Evolutionary conservation across 306 rosid genomes (phyloP).

Genomic region (Cicer pinnatifidum): DNA sequence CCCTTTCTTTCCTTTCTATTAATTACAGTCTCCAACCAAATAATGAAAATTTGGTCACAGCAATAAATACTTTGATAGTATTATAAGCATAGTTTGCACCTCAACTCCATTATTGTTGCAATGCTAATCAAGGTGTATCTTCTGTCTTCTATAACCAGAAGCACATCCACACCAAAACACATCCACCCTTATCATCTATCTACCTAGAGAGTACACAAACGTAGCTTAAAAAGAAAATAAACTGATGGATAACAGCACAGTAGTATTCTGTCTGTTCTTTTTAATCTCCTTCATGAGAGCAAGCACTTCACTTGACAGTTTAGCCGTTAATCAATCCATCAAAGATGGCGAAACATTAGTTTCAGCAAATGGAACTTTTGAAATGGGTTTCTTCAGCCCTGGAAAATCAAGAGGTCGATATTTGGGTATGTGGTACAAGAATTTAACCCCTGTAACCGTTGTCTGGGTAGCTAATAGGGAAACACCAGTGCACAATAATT

Average conservation of each 20-base stretch:
- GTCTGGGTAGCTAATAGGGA: background rate
- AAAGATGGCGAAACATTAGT: background rate
- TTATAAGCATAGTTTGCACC: too few species aligned
- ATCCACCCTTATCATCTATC: too few species aligned
- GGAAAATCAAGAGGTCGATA: background rate
- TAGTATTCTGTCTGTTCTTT: background rate
- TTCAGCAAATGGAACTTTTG: background rate
- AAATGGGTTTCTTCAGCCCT: background rate
- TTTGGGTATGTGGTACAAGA: background rate
- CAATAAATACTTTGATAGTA: too few species aligned
- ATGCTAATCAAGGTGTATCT: too few species aligned
- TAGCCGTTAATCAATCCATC: background rate
- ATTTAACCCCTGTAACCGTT: background rate
- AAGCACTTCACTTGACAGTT: background rate
- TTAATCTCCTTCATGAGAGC: background rate
- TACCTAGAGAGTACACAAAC: too few species aligned
- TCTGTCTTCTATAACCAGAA: too few species aligned
- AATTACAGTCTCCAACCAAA: too few species aligned
- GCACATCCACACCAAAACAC: too few species aligned
- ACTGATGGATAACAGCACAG: background rate
- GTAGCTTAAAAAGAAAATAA: too few species aligned
- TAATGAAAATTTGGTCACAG: too few species aligned
- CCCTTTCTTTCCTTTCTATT: too few species aligned
- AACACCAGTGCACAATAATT: background rate
- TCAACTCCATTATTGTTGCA: too few species aligned